phyloP scores from a whole-genome alignment of 2,329 filamentous ascomycete species.

The Diaporthe caulivora region DNA sequence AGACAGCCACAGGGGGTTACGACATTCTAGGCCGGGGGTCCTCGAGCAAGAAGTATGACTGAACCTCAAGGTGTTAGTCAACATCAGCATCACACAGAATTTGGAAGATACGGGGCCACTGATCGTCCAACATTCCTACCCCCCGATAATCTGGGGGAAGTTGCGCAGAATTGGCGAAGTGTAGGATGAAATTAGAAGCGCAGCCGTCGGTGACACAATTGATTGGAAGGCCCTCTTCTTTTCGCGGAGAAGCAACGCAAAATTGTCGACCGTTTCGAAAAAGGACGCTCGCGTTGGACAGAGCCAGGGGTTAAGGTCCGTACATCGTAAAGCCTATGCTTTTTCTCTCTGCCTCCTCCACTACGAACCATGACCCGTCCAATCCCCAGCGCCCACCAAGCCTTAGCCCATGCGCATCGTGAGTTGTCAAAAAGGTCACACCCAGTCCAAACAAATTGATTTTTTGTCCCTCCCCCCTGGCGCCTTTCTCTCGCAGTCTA shows the following conservation, averaged over 20 bases:
- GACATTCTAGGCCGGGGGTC: not conserved
- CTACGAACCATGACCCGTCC: not conserved
- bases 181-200: not conserved
- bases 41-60: too few species aligned
- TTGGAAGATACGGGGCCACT: not conserved
- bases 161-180: not conserved
- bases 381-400: conserved; percentile 17
- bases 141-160: too few species aligned
- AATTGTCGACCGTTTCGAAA: conserved; percentile 7
- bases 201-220: conserved; percentile 1
- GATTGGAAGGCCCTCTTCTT: not conserved
- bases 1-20: conserved; percentile 1
- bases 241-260: not conserved
- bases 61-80: not conserved
- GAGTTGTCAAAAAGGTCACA: conserved; percentile 24
- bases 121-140: not conserved
- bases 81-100: not conserved
- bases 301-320: not conserved
- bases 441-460: conserved; percentile 18
- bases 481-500: too few species aligned
- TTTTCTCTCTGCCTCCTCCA: conserved; percentile 19
- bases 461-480: not conserved
- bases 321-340: not conserved
- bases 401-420: conserved; percentile 24
- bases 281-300: conserved; percentile 9